phyloP scores from a whole-genome alignment of 805 yeast species.

The Ogataea parapolymorpha region DNA sequence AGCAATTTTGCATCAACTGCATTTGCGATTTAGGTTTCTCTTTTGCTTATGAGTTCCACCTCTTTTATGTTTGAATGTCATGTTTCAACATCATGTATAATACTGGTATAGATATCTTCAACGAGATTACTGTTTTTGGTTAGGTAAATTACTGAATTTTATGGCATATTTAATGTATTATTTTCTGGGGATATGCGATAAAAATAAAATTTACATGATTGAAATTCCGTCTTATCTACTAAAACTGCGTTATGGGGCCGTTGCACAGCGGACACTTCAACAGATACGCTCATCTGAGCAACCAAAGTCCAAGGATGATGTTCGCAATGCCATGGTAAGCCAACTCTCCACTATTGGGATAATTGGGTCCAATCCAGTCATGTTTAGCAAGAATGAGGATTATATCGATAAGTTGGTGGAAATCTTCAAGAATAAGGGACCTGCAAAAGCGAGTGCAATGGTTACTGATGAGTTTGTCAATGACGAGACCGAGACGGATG shows the following conservation, averaged over 20 bases:
- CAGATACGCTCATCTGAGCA: conserved; percentile 6
- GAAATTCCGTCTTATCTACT: conserved; percentile 25
- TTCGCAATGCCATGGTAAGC: conserved; percentile 8
- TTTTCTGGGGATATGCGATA: conserved; percentile 4
- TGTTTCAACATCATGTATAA: conserved; percentile 13
- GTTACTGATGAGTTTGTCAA: conserved; percentile 10
- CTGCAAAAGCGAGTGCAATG: neutral
- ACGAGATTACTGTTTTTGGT: conserved; percentile 1
- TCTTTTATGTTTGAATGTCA: conserved; percentile 8
- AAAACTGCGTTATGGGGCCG: conserved; percentile 21
- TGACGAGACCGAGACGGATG: conserved; percentile 7
- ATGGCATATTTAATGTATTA: neutral
- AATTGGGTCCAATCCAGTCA: conserved; percentile 20
- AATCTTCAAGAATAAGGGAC: conserved; percentile 9
- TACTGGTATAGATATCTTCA: neutral
- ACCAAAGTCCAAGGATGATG: conserved; percentile 17
- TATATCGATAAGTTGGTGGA: conserved; percentile 17
- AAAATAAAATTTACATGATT: neutral
- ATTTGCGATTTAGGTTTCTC: conserved; percentile 8
- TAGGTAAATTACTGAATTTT: neutral
- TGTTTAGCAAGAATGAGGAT: conserved; percentile 16
- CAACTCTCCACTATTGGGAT: conserved; percentile 20
- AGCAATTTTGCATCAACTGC: conserved; percentile 33
- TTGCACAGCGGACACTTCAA: conserved; percentile 11
- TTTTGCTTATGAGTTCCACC: conserved; percentile 2